Conservation (phyloP, 1,139 yeast species). For the Magnusiomyces paraingens region DNA sequence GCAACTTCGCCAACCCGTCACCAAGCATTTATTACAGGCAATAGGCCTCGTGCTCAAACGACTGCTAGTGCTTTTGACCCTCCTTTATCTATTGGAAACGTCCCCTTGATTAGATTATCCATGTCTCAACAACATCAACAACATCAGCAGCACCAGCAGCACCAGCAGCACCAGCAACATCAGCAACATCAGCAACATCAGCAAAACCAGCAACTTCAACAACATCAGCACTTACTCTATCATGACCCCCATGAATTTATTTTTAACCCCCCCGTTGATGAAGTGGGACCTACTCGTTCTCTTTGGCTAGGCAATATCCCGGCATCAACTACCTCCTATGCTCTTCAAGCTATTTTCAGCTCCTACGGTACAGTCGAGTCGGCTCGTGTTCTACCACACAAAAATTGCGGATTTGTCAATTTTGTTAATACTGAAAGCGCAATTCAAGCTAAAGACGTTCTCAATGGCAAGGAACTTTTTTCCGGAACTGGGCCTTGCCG, state of each 20-base stretch:
- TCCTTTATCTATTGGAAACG: slow-evolving; percentile 13
- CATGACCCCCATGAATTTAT: slow-evolving; percentile 15
- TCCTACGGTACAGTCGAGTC: slow-evolving; percentile 51
- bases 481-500: slow-evolving; percentile 50
- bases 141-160: background rate
- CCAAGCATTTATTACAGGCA: slow-evolving; percentile 9
- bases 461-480: slow-evolving; percentile 75
- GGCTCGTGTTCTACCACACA: slow-evolving; percentile 51
- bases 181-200: too few relatives aligned
- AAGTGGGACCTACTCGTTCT: slow-evolving; percentile 70
- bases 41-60: slow-evolving; percentile 25
- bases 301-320: slow-evolving; percentile 76
- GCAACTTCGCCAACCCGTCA: slow-evolving; percentile 11
- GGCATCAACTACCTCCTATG: slow-evolving; percentile 40
- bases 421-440: slow-evolving; percentile 69
- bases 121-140: slow-evolving; percentile 8
- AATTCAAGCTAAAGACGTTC: slow-evolving; percentile 63
- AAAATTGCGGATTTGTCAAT: slow-evolving; percentile 63
- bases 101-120: slow-evolving; percentile 8
- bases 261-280: slow-evolving; percentile 46
- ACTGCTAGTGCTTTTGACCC: slow-evolving; percentile 20
- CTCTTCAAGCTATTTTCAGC: slow-evolving; percentile 41
- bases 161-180: slow-evolving; percentile 13
- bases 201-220: slow-evolving; percentile 13
- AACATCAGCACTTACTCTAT: slow-evolving; percentile 4